Conservation (phyloP, 352 stramenopile species). For the Thraustochytrium striatum region DNA sequence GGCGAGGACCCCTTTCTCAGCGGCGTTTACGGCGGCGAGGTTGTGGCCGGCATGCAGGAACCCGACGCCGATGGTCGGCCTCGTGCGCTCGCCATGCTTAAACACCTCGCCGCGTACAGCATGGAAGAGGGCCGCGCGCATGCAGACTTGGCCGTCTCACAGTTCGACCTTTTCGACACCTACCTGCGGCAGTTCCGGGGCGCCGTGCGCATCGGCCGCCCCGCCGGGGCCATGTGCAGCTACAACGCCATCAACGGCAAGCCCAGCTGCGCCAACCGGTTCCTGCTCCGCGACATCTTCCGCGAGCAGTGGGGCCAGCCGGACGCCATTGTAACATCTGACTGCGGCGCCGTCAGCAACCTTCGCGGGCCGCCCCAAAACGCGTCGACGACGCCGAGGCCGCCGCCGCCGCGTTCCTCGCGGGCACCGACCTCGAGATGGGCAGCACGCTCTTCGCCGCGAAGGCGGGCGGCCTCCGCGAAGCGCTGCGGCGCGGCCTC, state of each 20-base stretch:
- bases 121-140: slow-evolving; percentile 29
- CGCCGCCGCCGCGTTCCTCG: slow-evolving; percentile 17
- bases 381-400: not conserved
- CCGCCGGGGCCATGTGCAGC: slow-evolving; percentile 48
- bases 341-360: slow-evolving; percentile 49
- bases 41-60: slow-evolving; percentile 50
- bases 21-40: slow-evolving; percentile 38
- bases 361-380: not conserved
- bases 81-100: slow-evolving; percentile 34
- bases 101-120: slow-evolving; percentile 49
- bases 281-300: slow-evolving; percentile 14
- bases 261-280: slow-evolving; percentile 40
- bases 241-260: slow-evolving; percentile 52
- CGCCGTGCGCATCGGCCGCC: not conserved
- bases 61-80: slow-evolving; percentile 11
- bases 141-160: not conserved
- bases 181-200: slow-evolving; percentile 36
- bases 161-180: slow-evolving; percentile 41
- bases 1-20: slow-evolving; percentile 53
- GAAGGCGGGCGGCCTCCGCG: not conserved
- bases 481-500: not conserved
- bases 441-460: not conserved
- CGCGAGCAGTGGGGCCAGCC: slow-evolving; percentile 38
- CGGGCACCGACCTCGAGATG: slow-evolving; percentile 48
- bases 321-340: slow-evolving; percentile 38